Percentiles rank a stretch among this genome's conserved stretches.
phyloP scores from a whole-genome alignment of 805 yeast species.

The Kockiozyma suomiensis region DNA sequence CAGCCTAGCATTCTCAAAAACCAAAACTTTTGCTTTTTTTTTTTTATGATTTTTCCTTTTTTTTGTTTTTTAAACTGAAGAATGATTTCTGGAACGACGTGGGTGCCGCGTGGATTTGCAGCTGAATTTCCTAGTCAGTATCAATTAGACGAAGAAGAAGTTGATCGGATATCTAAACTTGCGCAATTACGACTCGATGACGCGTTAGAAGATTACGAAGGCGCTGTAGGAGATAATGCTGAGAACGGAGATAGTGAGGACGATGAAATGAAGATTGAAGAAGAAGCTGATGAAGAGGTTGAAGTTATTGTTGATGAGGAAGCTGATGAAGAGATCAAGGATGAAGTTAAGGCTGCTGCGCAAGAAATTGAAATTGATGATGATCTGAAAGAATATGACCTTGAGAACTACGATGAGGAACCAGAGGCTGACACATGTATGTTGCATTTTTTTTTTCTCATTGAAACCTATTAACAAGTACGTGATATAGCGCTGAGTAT shows the following conservation, averaged over 20 bases:
- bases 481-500: conserved; percentile 48
- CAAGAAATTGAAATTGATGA: conserved; percentile 53
- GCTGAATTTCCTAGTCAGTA: conserved; percentile 89
- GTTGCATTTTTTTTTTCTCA: conserved; percentile 59
- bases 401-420: conserved; percentile 81
- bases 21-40: too few relatives aligned
- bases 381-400: conserved; percentile 82
- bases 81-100: conserved; percentile 88
- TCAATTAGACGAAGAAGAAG: conserved; percentile 86
- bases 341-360: conserved; percentile 7
- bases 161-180: conserved; percentile 84
- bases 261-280: conserved; percentile 25
- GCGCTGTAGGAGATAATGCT: conserved; percentile 41
- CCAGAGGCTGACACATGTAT: conserved; percentile 59
- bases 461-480: conserved; percentile 48
- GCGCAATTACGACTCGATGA: conserved; percentile 82
- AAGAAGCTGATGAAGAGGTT: conserved; percentile 24
- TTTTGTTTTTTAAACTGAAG: background rate
- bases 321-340: conserved; percentile 36
- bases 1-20: too few relatives aligned
- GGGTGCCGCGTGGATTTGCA: conserved; percentile 97
- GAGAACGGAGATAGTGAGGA: conserved; percentile 14
- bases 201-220: conserved; percentile 65
- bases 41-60: too few relatives aligned
- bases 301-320: conserved; percentile 38